Base-by-base conservation (phyloP, 2,329 filamentous ascomycete species). In the Xylaria sp. region DNA sequence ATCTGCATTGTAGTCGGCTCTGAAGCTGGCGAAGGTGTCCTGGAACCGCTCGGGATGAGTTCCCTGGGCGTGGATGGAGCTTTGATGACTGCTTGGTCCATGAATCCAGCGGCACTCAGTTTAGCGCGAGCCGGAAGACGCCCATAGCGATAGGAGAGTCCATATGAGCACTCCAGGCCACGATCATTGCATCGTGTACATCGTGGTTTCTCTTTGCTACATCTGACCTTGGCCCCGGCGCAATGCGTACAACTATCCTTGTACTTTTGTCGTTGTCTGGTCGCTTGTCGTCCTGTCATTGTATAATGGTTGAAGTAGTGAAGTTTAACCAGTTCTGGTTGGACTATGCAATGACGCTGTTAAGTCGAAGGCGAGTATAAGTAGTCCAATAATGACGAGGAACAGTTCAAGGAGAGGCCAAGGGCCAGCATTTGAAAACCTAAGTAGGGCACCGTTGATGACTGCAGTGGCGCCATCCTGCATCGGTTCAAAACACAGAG, bases 211-310 rank as follows among this genome's bases (percentile, higher is more conserved):
- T 75, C 73, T 57, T 73, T 75, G 60, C 66, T 71, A 54, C 74
- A 75, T 39, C 73, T 73, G 54, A 75, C 73, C 63, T 75, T 75
- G 28, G 74, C 73, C 7, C 68, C 66, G 41, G 74, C 73, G 58
- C 74, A 75, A 65, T 72, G 65, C 20, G 67, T 72, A 63, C 74
- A 75, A 57, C 74, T 75, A 63, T 75, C 74, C 65, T 74, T 74
- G 69, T 70, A 74, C 66, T 74, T 74, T 44, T 74, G 73, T 55
- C 73, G 73, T 23, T 67, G 73, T 69, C 73, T 72, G 20, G 70
- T 72, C n/a, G 71, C 67, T 61, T 72, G 70, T 72, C 72, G 67
- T 58, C 72, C 70, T 48, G 72, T 72, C 72, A 73, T 73, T 37
- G 55, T 65, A 58, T 56, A 51, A 65, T 37, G 62, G 52, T 68